Evolutionary conservation across 805 yeast species (phyloP).

Genomic region (Metschnikowia cubensis): DNA sequence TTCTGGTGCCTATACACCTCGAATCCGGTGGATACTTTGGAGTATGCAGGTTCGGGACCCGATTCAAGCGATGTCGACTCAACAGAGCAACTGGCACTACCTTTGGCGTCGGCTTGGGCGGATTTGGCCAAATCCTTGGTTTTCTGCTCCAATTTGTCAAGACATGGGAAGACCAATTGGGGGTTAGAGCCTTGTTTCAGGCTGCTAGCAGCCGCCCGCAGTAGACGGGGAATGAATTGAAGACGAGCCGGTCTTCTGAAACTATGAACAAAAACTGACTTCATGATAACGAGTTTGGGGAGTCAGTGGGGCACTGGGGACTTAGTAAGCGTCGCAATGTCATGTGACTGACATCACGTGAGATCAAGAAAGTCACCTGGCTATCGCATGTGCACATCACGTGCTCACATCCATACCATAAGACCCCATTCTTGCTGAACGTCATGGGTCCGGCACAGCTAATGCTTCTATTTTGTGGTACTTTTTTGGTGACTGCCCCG

Average conservation of each 20-base stretch:
- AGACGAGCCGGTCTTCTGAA: background rate
- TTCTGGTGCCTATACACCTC: conserved; percentile 49
- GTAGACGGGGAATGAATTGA: background rate
- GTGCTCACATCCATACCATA: no score
- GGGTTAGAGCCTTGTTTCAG: conserved; percentile 45
- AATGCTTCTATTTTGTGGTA: conserved; percentile 6
- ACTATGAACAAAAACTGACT: background rate
- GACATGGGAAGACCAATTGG: conserved; percentile 76
- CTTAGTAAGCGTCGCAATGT: conserved; percentile 3
- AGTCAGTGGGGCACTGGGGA: background rate
- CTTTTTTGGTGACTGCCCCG: conserved; percentile 24
- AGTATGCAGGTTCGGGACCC: conserved; percentile 86
- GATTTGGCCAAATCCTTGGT: conserved; percentile 31
- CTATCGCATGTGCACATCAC: no score
- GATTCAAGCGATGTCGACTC: conserved; percentile 42
- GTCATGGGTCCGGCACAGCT: background rate
- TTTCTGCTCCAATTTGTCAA: conserved; percentile 68
- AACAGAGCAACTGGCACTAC: background rate
- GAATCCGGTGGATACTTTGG: conserved; percentile 65
- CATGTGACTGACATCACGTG: background rate
- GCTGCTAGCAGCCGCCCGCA: background rate
- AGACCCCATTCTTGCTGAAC: no score
- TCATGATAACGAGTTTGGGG: background rate
- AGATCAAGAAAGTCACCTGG: background rate
- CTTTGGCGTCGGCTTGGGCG: conserved; percentile 14